Base-by-base conservation (phyloP, 139 green algal species). In the Coccomyxa sp. region DNA sequence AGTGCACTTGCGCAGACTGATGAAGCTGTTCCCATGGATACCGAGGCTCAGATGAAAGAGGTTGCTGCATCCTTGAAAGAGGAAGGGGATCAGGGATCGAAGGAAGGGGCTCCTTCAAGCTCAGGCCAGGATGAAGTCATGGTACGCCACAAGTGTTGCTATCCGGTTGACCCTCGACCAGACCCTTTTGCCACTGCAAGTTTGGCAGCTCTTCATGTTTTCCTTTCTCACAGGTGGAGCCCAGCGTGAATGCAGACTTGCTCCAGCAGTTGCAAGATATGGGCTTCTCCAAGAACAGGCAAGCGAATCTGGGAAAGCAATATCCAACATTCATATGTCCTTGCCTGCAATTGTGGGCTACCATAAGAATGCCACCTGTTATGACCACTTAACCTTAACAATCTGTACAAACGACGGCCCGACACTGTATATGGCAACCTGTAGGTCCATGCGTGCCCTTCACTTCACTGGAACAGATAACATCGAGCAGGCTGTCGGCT, bases 231-330 rank as follows among this genome's bases (percentile, higher is more conserved):
- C 77, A 95, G 90, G 94, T 96, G 25, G 31, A 86, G 15, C 76
- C 91, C 16, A 85, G 92, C 76, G 95, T 97, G 13, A 83, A 93
- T 11, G 81, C 86, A 16, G 88, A 82, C 15, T 83, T 95, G 76
- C 63, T 96, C 45, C 82, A 90, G 80, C 89, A 97, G 89, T 83
- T 99, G 85, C 81, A 95, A 79, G 93, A 89, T 10, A 98, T 98
- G 96, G 85, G 86, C 80, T 89, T 87, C 32, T 58, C 28, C 13
- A 80, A 58, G 23, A 89, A 89, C 77, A 85, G 76, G 85, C 84
- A 58, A 57, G 82, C 17, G 18, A 68, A 74, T 84, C 38, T 79
- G 9, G 4, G 9, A 27, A 27, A 10, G 66, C 21, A 74, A 15
- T 17, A 17, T 71, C 16, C 63, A 15, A 27, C 16, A 17, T 71